Base-by-base conservation (phyloP, 371 early-diverging fungal genomes). In the Mortierella sp. region DNA sequence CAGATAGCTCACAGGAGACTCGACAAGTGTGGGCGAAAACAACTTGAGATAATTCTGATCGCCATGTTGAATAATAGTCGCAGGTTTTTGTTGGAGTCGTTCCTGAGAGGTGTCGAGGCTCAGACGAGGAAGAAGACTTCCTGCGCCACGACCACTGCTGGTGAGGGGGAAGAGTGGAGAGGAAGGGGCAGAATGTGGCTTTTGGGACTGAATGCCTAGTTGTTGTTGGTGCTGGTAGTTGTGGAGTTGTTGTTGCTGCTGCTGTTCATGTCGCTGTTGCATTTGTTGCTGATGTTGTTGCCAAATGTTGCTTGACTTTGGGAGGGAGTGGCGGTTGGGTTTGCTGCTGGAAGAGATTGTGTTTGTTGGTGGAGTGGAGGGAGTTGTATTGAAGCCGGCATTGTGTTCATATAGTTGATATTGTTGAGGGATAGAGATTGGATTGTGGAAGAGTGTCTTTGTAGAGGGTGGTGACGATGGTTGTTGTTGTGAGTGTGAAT, bases 1-100 rank as follows among this genome's bases (percentile, higher is more conserved):
- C 77, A 84, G 54, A 44, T 74, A 84, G 68, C 85, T 84, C n/a
- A 84, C 85, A 14, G 85, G 85, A 0, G 85, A 84, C 24, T 84
- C 85, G 19, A 84, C 85, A 8, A 84, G 68, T 3, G 60, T 71
- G 0, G 85, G 85, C 4, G 85, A 76, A 26, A 84, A 84, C 34
- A 84, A 75, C 47, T 84, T 84, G 44, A 81, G 79, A 31, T 81
- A 84, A 42, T 71, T 79, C 47, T 84, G 76, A 50, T 81, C 76
- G 45, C 75, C 77, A 50, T 79, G 76, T 21, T 76, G 60, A 42
- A 84, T 70, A 0, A 84, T 72, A 0, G 81, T 81, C 42, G 79
- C 63, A 0, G 68, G 34, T 26, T 76, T 78, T 24, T 73, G 80
- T 28, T 73, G 78, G 24, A 84, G 81, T 0, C 81, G 72, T 58